Evolutionary conservation across 1,139 yeast species (phyloP).

Genomic region (Zygoascus meyerae): DNA sequence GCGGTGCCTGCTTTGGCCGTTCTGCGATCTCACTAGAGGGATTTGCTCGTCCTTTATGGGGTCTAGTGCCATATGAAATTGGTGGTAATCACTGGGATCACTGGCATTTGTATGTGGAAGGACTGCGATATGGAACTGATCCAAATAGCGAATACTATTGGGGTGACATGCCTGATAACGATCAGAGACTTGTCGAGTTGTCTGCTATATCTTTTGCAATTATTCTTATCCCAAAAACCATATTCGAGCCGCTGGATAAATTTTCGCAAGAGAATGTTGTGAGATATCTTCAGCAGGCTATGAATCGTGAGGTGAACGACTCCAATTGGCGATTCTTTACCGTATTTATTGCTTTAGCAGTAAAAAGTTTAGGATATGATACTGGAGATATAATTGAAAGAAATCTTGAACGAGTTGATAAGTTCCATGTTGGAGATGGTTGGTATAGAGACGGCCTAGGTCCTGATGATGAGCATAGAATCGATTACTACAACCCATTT

Average conservation of each 20-base stretch:
- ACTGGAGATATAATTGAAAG: conserved; percentile 17
- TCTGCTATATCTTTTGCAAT: conserved; percentile 32
- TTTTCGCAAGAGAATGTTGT: conserved; percentile 22
- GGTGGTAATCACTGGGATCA: conserved; percentile 30
- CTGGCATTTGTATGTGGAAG: conserved; percentile 22
- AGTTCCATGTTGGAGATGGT: conserved; percentile 28
- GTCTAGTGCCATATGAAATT: conserved; percentile 28
- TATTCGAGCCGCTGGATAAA: conserved; percentile 29
- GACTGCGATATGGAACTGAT: conserved; percentile 30
- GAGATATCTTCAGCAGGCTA: conserved; percentile 21
- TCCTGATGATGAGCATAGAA: conserved; percentile 16
- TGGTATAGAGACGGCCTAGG: conserved; percentile 33
- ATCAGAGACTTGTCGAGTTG: conserved; percentile 31
- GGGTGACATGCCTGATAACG: conserved; percentile 24
- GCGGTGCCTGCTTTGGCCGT: conserved; percentile 25
- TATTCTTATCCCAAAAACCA: conserved; percentile 23
- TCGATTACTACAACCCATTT: conserved; percentile 33
- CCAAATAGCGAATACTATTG: conserved; percentile 30
- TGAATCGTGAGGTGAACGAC: conserved; percentile 20
- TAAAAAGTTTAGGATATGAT: conserved; percentile 26
- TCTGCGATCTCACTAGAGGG: conserved; percentile 30
- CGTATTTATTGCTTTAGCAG: conserved; percentile 29
- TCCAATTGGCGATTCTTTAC: conserved; percentile 33
- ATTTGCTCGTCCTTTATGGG: conserved; percentile 32
- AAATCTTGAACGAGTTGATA: conserved; percentile 25